phyloP scores from a whole-genome alignment of 441 rosid species.

The Sinapis alba region DNA sequence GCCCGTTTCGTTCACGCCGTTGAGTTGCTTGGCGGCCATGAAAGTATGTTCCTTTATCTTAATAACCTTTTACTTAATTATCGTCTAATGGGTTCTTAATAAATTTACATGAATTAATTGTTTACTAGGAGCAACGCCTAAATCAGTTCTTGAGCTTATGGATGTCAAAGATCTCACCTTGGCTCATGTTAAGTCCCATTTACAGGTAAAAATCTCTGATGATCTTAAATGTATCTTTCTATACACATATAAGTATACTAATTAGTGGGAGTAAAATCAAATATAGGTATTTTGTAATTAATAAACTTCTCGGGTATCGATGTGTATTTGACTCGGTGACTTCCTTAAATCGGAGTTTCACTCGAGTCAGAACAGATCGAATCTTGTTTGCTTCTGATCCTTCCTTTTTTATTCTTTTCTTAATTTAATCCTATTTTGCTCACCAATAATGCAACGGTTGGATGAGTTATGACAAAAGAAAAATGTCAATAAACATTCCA shows the following conservation, averaged over 20 bases:
- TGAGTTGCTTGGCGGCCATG: conserved; percentile 96
- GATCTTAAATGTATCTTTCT: not conserved
- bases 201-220: conserved; percentile 59
- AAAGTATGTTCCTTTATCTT: conserved; percentile 59
- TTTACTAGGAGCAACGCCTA: conserved; percentile 87
- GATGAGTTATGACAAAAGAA: conserved; percentile 26
- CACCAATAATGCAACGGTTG: conserved; percentile 34
- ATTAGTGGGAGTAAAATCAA: not conserved
- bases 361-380: conserved; percentile 46
- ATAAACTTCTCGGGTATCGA: conserved; percentile 35
- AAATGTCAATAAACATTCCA: conserved; percentile 24
- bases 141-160: conserved; percentile 98
- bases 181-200: conserved; percentile 98
- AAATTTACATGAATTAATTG: conserved; percentile 18
- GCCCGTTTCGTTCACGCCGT: conserved; percentile 97
- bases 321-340: conserved; percentile 45
- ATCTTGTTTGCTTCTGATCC: conserved; percentile 42
- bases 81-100: conserved; percentile 19
- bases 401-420: conserved; percentile 33
- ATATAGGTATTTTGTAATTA: not conserved
- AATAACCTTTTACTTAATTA: not conserved
- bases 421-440: conserved; percentile 29
- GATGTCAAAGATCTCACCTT: conserved; percentile 98
- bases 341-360: conserved; percentile 44
- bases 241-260: not conserved